Conservation (phyloP, 441 rosid genomes). For the Jatropha podagrica region DNA sequence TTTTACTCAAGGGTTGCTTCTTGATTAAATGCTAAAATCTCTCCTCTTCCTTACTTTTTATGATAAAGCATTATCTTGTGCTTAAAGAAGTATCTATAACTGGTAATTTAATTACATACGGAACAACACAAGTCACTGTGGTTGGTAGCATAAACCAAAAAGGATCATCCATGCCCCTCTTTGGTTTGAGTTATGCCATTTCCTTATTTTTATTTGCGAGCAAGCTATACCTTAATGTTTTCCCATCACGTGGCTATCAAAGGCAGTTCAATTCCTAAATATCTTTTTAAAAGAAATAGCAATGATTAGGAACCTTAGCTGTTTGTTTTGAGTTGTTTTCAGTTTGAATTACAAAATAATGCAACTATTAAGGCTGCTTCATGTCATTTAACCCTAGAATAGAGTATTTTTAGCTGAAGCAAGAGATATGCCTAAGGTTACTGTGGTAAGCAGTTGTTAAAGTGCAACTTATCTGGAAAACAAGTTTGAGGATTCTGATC, state of each 20-base stretch:
- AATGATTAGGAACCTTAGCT: background rate
- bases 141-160: background rate
- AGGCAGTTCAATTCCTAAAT: background rate
- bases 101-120: background rate
- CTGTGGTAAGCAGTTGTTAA: background rate
- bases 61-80: background rate
- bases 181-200: background rate
- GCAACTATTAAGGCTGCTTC: background rate
- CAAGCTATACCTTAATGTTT: background rate
- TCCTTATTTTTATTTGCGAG: background rate
- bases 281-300: background rate
- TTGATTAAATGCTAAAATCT: background rate
- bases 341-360: conserved; percentile 3
- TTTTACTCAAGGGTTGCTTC: background rate
- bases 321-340: background rate
- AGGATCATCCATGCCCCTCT: background rate
- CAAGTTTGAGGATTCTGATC: background rate
- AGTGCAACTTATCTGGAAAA: background rate
- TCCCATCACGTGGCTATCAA: background rate
- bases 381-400: background rate
- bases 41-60: background rate
- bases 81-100: background rate
- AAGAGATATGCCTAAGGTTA: background rate
- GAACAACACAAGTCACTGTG: background rate
- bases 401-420: background rate